phyloP scores from a whole-genome alignment of 208 protist species.

The Wallacemonas collosoma region DNA sequence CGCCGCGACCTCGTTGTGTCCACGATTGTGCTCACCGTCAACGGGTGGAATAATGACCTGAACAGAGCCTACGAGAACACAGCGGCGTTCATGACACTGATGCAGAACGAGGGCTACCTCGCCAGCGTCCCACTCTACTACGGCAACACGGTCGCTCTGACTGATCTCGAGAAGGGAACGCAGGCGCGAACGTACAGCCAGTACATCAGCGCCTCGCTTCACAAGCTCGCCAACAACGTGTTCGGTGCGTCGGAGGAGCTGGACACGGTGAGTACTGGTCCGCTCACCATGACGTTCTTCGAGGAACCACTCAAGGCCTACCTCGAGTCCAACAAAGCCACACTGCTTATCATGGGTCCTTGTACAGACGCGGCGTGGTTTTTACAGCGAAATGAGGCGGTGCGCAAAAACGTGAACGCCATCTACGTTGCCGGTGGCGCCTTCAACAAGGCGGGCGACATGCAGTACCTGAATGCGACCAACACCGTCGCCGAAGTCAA shows the following conservation, averaged over 20 bases:
- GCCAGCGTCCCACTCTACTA: conserved; percentile 52
- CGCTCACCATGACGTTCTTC: conserved; percentile 17
- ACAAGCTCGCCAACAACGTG: conserved; percentile 24
- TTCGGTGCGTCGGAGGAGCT: conserved; percentile 37
- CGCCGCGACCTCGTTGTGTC: conserved; percentile 55
- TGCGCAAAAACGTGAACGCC: conserved; percentile 24
- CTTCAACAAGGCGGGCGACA: conserved; percentile 42
- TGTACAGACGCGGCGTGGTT: conserved; percentile 73
- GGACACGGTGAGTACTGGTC: conserved; percentile 5
- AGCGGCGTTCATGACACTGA: conserved; percentile 30
- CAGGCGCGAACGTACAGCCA: conserved; percentile 12
- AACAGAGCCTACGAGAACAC: conserved; percentile 32
- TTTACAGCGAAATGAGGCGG: conserved; percentile 28
- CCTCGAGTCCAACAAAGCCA: conserved; percentile 26
- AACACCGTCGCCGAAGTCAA: conserved; percentile 63
- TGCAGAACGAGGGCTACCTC: conserved; percentile 45
- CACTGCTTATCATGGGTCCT: conserved; percentile 61
- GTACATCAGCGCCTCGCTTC: conserved; percentile 14
- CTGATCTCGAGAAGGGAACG: conserved; percentile 17
- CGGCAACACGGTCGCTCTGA: conserved; percentile 35
- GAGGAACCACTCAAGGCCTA: conserved; percentile 32
- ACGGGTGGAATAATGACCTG: conserved; percentile 41
- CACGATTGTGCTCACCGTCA: conserved; percentile 64
- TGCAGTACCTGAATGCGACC: conserved; percentile 37
- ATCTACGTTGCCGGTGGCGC: conserved; percentile 63